These are phyloP conservation scores for Perkinsus olseni DNA, from an alignment of 169 alveolate species.

Conservation along the genomic window DNA sequence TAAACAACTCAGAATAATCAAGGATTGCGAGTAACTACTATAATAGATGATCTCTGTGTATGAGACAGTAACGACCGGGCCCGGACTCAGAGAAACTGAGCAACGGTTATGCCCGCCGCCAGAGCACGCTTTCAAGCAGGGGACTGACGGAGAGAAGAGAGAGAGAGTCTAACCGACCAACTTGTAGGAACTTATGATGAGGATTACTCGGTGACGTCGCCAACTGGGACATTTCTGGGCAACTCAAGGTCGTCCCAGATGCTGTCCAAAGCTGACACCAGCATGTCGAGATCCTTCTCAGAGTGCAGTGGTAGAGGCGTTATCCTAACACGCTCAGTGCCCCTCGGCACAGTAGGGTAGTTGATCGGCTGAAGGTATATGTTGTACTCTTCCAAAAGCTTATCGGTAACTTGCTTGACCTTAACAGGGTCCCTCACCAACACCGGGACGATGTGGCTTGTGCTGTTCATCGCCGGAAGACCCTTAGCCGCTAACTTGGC, in stretches of 20 bases:
- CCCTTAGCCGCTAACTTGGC: constrained; percentile 37
- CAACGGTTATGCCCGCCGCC: too few species aligned
- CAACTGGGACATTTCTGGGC: background rate
- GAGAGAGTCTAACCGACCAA: too few species aligned
- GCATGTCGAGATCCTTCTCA: constrained; percentile 49
- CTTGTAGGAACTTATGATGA: too few species aligned
- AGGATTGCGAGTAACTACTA: too few species aligned
- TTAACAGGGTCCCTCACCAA: constrained; percentile 61
- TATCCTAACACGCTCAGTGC: constrained; percentile 64
- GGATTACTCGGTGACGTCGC: too few species aligned
- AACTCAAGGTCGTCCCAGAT: background rate
- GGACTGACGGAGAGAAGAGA: too few species aligned
- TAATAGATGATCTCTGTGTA: too few species aligned
- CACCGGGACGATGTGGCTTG: constrained; percentile 66
- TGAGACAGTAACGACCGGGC: too few species aligned
- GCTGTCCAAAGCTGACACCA: constrained; percentile 29
- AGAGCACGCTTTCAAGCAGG: too few species aligned
- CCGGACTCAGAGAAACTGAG: too few species aligned
- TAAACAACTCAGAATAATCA: too few species aligned
- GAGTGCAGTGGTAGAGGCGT: constrained; percentile 77
- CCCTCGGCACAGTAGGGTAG: constrained; percentile 76
- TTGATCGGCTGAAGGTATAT: constrained; percentile 75
- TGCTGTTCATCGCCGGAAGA: constrained; percentile 51
- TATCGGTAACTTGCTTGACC: constrained; percentile 58
- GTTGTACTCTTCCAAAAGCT: constrained; percentile 47